These are phyloP conservation scores for Sugiyamaella paludigena DNA, from an alignment of 1,139 yeast species.

Conservation along the genomic window DNA sequence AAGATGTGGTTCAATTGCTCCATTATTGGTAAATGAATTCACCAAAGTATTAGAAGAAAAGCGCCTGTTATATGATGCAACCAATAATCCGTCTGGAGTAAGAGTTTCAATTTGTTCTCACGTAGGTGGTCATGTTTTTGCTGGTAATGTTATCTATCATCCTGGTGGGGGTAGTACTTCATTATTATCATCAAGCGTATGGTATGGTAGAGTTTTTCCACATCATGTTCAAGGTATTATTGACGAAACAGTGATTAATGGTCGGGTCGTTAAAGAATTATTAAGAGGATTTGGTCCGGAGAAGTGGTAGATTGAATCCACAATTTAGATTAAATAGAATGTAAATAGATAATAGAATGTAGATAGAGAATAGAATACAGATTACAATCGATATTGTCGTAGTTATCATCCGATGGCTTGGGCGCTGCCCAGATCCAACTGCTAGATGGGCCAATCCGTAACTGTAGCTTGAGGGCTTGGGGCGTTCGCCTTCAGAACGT, in stretches of 20 bases:
- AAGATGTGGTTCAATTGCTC: conserved; percentile 66
- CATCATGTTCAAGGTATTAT: conserved; percentile 65
- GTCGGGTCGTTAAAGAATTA: conserved; percentile 51
- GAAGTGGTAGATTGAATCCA: conserved; percentile 3
- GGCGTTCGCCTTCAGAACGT: too few species aligned
- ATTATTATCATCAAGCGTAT: conserved; percentile 34
- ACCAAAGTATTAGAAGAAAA: conserved; percentile 41
- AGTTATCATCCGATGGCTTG: too few species aligned
- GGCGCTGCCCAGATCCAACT: too few species aligned
- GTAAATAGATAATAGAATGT: conserved; percentile 7
- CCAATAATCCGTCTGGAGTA: conserved; percentile 33
- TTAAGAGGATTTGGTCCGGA: conserved; percentile 42
- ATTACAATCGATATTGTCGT: too few species aligned
- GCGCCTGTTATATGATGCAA: conserved; percentile 31
- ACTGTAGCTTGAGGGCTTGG: too few species aligned
- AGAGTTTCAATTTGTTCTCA: conserved; percentile 63
- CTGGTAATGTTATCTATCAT: conserved; percentile 67
- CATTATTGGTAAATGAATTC: conserved; percentile 54
- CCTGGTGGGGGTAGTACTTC: conserved; percentile 15
- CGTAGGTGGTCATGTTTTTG: conserved; percentile 75
- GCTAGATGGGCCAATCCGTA: too few species aligned
- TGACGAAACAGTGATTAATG: conserved; percentile 48
- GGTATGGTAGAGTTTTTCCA: conserved; percentile 73
- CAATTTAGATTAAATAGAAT: too few species aligned
- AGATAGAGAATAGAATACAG: conserved; percentile 1